Evolutionary conservation across 345 rosid genomes (phyloP), one percentile per base, ranked within the genome.

Genomic region (Luvunga scandens): DNA sequence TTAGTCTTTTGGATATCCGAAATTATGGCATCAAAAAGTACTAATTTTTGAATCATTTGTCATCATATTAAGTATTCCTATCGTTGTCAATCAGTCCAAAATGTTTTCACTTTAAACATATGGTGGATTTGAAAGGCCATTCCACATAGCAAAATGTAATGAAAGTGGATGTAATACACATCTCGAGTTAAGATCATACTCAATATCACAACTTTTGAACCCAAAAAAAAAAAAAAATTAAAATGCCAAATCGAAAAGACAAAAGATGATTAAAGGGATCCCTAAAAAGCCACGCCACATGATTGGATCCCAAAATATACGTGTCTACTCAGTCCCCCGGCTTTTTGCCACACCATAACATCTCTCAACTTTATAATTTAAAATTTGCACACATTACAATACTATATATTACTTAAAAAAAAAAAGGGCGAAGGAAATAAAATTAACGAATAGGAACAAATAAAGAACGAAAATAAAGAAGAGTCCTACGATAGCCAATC

Each of bases 281-380:
- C 70, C 66, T 82, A 48, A 65, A 81, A 81, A 81, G 79, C 25
- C 63, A 80, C 77, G 83, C 79, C 80, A 77, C 83, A 84, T 84
- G 85, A 79, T 84, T 84, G 85, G 78, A 64, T 81, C 73, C 75
- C 79, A 62, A 66, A 72, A 75, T 61, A 50, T 55, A 80, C 62
- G 75, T 72, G 83, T 80, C 72, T 9, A 10, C 45, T 42, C n/a
- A 74, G 56, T 24, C 65, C 60, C 59, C 72, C 72, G 22, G 75
- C 80, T 66, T 71, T 75, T 77, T 48, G 6, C 6, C 42, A 16
- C 64, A 71, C 72, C 65, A 28, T 24, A 42, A 56, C 75, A 48
- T 55, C 59, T 22, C 59, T 53, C n/a, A 13, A 21, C 65, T 50
- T 50, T 60, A n/a, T 28, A 16, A 39, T 33, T 67, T 39, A 61